phyloP scores from a whole-genome alignment of 1,284 basidiomycete genomes.

The Vanrija sp. region DNA sequence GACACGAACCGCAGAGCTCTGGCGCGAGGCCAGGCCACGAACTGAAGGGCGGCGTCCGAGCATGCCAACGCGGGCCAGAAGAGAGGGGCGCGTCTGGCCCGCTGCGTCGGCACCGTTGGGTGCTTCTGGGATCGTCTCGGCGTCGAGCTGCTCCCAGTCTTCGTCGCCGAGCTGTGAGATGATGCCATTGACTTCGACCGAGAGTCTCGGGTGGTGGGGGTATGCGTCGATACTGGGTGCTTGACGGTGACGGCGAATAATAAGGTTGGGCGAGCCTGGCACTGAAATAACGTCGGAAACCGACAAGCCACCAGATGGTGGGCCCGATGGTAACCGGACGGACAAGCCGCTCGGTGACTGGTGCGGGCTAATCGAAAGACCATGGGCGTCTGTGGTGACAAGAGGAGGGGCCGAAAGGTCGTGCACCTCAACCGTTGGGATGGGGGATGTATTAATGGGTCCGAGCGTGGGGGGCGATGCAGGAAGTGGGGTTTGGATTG shows the following conservation, averaged over 20 bases:
- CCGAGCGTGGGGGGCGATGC: too few species aligned
- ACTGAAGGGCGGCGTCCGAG: constrained; percentile 26
- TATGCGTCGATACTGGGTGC: constrained; percentile 13
- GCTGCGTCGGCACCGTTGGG: constrained; percentile 27
- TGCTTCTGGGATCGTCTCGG: constrained; percentile 12
- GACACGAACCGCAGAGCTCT: constrained; percentile 12
- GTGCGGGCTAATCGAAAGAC: too few species aligned
- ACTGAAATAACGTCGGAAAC: constrained; percentile 20
- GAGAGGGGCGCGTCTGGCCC: constrained; percentile 16
- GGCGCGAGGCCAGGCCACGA: constrained; percentile 8
- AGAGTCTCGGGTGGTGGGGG: constrained; percentile 21
- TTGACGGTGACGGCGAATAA: constrained; percentile 18
- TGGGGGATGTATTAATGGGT: too few species aligned
- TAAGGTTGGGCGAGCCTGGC: constrained; percentile 6
- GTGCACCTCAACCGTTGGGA: too few species aligned
- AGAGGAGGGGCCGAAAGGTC: too few species aligned
- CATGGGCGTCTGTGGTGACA: too few species aligned
- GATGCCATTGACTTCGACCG: constrained; percentile 39
- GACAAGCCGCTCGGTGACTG: neutral
- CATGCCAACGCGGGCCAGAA: constrained; percentile 20
- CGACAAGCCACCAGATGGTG: constrained; percentile 12
- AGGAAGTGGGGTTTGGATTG: too few species aligned
- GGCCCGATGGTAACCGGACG: constrained; percentile 11
- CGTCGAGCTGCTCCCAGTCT: constrained; percentile 34
- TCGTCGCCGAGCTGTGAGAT: constrained; percentile 32